These are phyloP conservation scores for Fusarium nisikadoi DNA, from an alignment of 2,329 filamentous ascomycete genomes.

Conservation along the genomic window DNA sequence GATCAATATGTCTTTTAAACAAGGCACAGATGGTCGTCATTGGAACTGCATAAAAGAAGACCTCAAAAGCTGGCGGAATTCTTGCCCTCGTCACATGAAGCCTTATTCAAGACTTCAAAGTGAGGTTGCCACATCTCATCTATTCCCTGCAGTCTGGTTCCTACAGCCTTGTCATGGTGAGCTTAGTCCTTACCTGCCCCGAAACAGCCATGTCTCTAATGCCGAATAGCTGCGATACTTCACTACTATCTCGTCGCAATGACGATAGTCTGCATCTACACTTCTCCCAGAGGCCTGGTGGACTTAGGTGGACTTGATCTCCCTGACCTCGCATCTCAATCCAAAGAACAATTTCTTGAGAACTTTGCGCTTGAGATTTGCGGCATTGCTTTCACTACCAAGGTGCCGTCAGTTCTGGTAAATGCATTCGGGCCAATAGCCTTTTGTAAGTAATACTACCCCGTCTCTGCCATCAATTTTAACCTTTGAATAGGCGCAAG, in stretches of 20 bases:
- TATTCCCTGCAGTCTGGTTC: slow-evolving; percentile 54
- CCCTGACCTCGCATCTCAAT: neutral
- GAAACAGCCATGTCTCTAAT: neutral
- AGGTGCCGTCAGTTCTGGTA: slow-evolving; percentile 55
- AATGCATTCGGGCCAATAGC: slow-evolving; percentile 61
- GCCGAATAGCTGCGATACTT: slow-evolving; percentile 51
- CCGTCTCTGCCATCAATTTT: neutral
- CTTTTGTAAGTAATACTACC: slow-evolving; percentile 51
- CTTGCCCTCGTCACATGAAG: slow-evolving; percentile 46
- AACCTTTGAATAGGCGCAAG: slow-evolving; percentile 42
- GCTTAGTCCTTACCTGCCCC: neutral
- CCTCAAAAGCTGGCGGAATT: slow-evolving; percentile 46
- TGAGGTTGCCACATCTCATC: neutral
- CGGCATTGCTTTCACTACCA: slow-evolving; percentile 57
- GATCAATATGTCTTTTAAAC: slow-evolving; percentile 53
- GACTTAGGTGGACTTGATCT: neutral
- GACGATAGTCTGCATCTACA: slow-evolving; percentile 45
- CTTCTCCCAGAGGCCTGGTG: slow-evolving; percentile 14
- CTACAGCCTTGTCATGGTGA: slow-evolving; percentile 57
- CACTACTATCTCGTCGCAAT: slow-evolving; percentile 56
- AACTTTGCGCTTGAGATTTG: slow-evolving; percentile 53
- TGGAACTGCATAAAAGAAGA: slow-evolving; percentile 41
- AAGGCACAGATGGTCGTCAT: neutral
- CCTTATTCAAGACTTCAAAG: slow-evolving; percentile 44
- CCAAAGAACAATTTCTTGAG: slow-evolving; percentile 46